Evolutionary conservation across 257 asterid species (phyloP).

Genomic region (Thymus quinquecostatus): DNA sequence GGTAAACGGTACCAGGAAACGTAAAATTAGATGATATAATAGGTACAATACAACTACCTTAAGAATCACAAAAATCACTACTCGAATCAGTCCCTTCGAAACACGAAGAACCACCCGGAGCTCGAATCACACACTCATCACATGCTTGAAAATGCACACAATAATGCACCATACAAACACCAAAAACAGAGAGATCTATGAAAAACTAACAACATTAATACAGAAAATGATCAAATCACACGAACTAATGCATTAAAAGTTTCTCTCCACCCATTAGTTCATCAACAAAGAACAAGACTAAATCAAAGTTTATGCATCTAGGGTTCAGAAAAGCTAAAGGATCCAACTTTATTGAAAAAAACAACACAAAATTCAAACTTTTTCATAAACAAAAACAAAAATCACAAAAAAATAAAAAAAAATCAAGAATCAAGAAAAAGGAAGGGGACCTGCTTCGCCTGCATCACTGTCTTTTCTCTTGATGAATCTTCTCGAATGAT

Average conservation of each 20-base stretch:
- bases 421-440: not conserved
- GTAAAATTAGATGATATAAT: not conserved
- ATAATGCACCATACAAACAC: too few relatives aligned
- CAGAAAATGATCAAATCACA: not conserved
- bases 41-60: not conserved
- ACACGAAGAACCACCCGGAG: not conserved
- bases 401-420: too few relatives aligned
- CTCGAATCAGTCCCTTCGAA: not conserved
- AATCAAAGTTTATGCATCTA: not conserved
- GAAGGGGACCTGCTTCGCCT: constrained; percentile 69
- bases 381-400: too few relatives aligned
- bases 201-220: not conserved
- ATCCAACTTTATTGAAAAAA: too few relatives aligned
- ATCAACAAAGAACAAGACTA: not conserved
- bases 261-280: not conserved
- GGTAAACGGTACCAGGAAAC: not conserved
- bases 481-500: constrained; percentile 55
- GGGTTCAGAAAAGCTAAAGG: not conserved
- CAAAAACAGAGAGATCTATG: not conserved
- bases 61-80: not conserved
- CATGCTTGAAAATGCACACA: too few relatives aligned
- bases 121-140: too few relatives aligned
- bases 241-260: not conserved
- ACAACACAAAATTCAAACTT: not conserved
- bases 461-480: constrained; percentile 93